Evolutionary conservation across 306 rosid species (phyloP).

Genomic region (Cicer pinnatifidum): DNA sequence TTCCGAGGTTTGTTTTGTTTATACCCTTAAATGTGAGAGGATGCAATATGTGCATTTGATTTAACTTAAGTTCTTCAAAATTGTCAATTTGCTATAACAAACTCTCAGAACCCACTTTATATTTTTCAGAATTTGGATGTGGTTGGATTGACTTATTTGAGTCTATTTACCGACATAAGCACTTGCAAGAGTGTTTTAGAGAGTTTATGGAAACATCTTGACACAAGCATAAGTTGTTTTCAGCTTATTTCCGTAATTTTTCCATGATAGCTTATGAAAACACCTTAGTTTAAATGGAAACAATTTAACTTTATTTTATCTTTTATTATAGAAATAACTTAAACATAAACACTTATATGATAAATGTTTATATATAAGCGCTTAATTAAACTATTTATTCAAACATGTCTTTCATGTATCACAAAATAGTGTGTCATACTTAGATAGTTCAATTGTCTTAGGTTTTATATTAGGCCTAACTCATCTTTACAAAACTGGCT

Average conservation of each 20-base stretch:
- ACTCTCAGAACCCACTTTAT: neutral
- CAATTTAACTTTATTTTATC: neutral
- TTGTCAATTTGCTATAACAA: neutral
- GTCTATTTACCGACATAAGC: neutral
- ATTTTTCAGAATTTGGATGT: neutral
- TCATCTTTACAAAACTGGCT: too few relatives aligned
- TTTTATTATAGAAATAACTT: neutral
- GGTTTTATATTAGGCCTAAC: too few relatives aligned
- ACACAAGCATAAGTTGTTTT: neutral
- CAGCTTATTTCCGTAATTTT: neutral
- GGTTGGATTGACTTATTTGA: neutral
- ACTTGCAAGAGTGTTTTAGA: neutral
- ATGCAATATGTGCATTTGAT: neutral
- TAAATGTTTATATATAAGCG: neutral
- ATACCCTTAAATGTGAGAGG: neutral
- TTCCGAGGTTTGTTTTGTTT: conserved; percentile 79
- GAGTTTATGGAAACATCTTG: neutral
- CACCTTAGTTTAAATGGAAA: too few relatives aligned
- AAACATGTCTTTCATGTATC: neutral
- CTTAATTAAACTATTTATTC: neutral
- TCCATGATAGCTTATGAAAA: neutral
- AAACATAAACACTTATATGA: neutral
- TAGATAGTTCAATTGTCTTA: neutral
- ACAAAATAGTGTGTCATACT: neutral
- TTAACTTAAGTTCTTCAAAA: neutral